These are phyloP conservation scores for Leishmania arabica DNA, from an alignment of 208 protist genomes.

Conservation along the genomic window DNA sequence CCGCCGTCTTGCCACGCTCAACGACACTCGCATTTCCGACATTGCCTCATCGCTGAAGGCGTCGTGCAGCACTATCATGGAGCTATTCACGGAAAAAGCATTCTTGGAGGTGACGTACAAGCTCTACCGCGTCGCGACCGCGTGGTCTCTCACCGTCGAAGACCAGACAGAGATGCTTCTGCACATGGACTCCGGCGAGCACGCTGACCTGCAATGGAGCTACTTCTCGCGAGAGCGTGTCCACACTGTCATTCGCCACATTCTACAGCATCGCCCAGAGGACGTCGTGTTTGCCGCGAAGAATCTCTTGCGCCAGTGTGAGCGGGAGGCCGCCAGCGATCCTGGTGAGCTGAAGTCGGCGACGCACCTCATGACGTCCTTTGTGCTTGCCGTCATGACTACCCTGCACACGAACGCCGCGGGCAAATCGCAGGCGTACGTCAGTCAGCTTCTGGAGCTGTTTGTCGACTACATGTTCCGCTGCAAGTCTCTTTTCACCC, in stretches of 20 bases:
- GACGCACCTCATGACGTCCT: constrained; percentile 67
- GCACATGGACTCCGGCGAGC: constrained; percentile 33
- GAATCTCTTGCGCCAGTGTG: constrained; percentile 34
- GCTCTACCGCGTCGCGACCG: constrained; percentile 48
- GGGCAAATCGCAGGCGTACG: constrained; percentile 15
- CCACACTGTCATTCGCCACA: constrained; percentile 47
- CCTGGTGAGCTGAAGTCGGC: constrained; percentile 30
- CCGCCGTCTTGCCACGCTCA: constrained; percentile 44
- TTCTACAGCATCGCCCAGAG: constrained; percentile 32
- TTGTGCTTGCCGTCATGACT: constrained; percentile 61
- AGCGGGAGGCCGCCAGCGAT: constrained; percentile 28
- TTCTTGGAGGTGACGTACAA: constrained; percentile 46
- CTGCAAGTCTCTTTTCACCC: constrained; percentile 20
- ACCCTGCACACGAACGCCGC: constrained; percentile 22
- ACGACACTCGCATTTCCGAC: constrained; percentile 52
- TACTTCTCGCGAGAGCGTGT: constrained; percentile 52
- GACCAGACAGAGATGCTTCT: constrained; percentile 70
- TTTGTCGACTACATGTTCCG: constrained; percentile 40
- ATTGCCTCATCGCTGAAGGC: constrained; percentile 61
- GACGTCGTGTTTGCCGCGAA: constrained; percentile 30
- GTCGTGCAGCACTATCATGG: constrained; percentile 57
- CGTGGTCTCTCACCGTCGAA: constrained; percentile 52
- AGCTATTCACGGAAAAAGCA: constrained; percentile 56
- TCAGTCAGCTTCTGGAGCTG: constrained; percentile 51
- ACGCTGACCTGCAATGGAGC: constrained; percentile 42